phyloP scores from a whole-genome alignment of 2,329 filamentous ascomycete genomes.

The Gaeumannomyces sp. region DNA sequence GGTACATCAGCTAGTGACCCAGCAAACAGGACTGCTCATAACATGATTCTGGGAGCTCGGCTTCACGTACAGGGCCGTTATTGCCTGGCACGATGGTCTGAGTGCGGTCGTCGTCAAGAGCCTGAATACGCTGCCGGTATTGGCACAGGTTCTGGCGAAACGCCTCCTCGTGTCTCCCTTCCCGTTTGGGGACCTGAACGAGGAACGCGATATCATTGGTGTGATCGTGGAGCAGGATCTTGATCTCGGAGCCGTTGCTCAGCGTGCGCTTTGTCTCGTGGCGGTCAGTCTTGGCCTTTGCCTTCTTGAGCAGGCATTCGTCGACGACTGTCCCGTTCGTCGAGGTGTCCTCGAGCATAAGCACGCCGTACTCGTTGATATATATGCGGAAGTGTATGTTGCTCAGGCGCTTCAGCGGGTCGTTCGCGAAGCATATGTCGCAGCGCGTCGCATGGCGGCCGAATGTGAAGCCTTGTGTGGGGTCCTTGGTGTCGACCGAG shows the following conservation, averaged over 20 bases:
- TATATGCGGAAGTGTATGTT: slow-evolving; percentile 96
- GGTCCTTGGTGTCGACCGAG: slow-evolving; percentile 65
- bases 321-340: slow-evolving; percentile 96
- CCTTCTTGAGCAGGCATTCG: slow-evolving; percentile 51
- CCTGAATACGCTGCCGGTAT: slow-evolving; percentile 48
- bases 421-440: slow-evolving; percentile 64
- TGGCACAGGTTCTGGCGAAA: slow-evolving; percentile 64
- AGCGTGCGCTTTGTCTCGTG: slow-evolving; percentile 53
- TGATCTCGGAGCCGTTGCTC: slow-evolving; percentile 65
- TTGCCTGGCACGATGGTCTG: slow-evolving; percentile 42
- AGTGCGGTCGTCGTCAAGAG: slow-evolving; percentile 27
- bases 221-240: slow-evolving; percentile 52
- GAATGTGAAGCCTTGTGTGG: slow-evolving; percentile 72
- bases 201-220: slow-evolving; percentile 67
- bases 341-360: slow-evolving; percentile 91
- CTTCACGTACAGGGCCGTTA: slow-evolving; percentile 37
- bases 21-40: background rate
- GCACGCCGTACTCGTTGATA: slow-evolving; percentile 73
- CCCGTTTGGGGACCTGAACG: slow-evolving; percentile 74
- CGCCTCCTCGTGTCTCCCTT: slow-evolving; percentile 56
- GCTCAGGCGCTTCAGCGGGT: slow-evolving; percentile 70
- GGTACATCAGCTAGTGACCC: background rate
- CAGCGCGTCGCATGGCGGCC: slow-evolving; percentile 68
- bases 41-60: background rate
- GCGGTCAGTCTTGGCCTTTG: slow-evolving; percentile 17